phyloP scores from a whole-genome alignment of 2,329 filamentous ascomycete species.

The Cladophialophora carrionii region DNA sequence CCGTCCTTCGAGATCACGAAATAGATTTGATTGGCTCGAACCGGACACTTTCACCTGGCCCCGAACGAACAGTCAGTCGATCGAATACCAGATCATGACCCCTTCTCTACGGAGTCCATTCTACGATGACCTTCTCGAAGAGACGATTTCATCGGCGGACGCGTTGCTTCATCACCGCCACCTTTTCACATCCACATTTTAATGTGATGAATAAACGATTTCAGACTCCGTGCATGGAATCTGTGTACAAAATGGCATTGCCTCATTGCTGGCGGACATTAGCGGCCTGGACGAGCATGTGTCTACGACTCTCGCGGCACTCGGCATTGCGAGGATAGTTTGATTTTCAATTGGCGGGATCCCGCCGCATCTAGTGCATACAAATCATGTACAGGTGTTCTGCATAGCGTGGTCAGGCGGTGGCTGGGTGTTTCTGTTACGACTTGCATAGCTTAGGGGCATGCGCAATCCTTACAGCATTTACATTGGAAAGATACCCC shows the following conservation, averaged over 20 bases:
- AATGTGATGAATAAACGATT: slow-evolving; percentile 28
- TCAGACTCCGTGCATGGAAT: slow-evolving; percentile 19
- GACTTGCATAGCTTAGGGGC: slow-evolving; percentile 22
- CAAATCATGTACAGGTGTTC: slow-evolving; percentile 25
- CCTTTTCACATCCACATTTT: slow-evolving; percentile 21
- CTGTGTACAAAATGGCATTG: slow-evolving; percentile 27
- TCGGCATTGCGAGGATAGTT: slow-evolving; percentile 14
- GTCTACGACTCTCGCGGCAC: slow-evolving; percentile 8
- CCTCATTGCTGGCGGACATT: slow-evolving; percentile 7
- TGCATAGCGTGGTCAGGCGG: slow-evolving; percentile 33
- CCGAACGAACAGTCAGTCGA: slow-evolving; percentile 50
- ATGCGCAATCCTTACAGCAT: slow-evolving; percentile 29
- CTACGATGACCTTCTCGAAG: background rate
- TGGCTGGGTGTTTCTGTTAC: slow-evolving; percentile 14
- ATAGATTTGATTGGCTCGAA: slow-evolving; percentile 53
- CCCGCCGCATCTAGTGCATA: slow-evolving; percentile 27
- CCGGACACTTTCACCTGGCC: slow-evolving; percentile 50
- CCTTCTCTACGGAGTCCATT: background rate
- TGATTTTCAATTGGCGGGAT: slow-evolving; percentile 14
- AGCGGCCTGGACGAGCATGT: slow-evolving; percentile 16
- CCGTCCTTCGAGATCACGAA: slow-evolving; percentile 62
- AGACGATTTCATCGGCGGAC: background rate
- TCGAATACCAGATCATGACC: slow-evolving; percentile 40
- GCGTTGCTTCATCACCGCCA: slow-evolving; percentile 9
- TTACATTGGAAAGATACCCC: slow-evolving; percentile 40